Evolutionary conservation across 1,284 basidiomycete genomes (phyloP).

Genomic region (Lentinula novae-zelandiae): DNA sequence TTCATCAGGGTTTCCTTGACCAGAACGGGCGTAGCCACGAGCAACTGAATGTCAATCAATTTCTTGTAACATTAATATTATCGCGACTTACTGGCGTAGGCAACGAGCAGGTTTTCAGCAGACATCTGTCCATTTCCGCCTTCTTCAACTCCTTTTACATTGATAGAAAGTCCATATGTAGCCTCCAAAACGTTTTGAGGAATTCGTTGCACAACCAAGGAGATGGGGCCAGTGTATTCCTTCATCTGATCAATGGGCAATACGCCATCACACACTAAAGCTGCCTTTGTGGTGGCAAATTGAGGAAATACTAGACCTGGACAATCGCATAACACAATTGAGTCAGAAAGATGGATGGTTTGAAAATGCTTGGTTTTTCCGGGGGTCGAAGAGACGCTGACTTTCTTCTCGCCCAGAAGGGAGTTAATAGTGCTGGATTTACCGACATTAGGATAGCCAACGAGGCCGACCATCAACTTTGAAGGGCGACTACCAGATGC

Average conservation of each 20-base stretch:
- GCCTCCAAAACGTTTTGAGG: slow-evolving; percentile 87
- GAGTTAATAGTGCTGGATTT: slow-evolving; percentile 98
- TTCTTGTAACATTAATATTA: not conserved
- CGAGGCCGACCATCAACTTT: slow-evolving; percentile 87
- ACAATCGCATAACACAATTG: slow-evolving; percentile 95
- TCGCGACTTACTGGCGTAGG: slow-evolving; percentile 83
- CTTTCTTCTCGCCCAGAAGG: slow-evolving; percentile 93
- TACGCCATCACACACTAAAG: slow-evolving; percentile 95
- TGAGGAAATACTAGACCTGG: slow-evolving; percentile 99
- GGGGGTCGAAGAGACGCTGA: slow-evolving; percentile 95
- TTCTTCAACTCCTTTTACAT: slow-evolving; percentile 69
- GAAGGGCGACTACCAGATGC: slow-evolving; percentile 55
- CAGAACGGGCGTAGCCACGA: slow-evolving; percentile 90
- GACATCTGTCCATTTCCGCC: slow-evolving; percentile 80
- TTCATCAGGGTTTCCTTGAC: slow-evolving; percentile 97
- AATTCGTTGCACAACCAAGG: slow-evolving; percentile 79
- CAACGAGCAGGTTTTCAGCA: slow-evolving; percentile 81
- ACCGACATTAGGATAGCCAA: slow-evolving; percentile 99
- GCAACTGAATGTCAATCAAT: slow-evolving; percentile 54
- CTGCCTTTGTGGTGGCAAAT: slow-evolving; percentile 94
- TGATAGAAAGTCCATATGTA: slow-evolving; percentile 85
- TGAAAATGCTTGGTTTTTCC: slow-evolving; percentile 99
- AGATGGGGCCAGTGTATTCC: slow-evolving; percentile 87
- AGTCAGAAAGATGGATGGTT: slow-evolving; percentile 88
- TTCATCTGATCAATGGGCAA: slow-evolving; percentile 97